phyloP scores from a whole-genome alignment of 768 basidiomycete species.

The Lactarius trivialis region DNA sequence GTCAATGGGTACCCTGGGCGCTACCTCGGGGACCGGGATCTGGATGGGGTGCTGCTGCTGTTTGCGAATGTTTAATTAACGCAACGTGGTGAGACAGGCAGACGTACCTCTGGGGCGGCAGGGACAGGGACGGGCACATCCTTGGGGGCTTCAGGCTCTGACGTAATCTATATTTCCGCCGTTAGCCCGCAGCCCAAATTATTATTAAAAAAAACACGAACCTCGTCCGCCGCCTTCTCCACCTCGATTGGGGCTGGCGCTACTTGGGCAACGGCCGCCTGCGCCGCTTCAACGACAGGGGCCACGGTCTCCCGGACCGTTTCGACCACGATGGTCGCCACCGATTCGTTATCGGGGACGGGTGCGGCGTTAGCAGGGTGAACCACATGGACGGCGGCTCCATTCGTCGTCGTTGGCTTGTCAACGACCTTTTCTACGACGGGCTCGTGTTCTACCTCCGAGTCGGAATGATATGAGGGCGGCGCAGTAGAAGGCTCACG shows the following conservation, averaged over 20 bases:
- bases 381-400: slow-evolving; percentile 1
- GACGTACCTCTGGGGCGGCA: background rate
- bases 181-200: background rate
- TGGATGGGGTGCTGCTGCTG: background rate
- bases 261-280: slow-evolving; percentile 6
- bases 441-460: slow-evolving; percentile 7
- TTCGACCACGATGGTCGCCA: slow-evolving; percentile 2
- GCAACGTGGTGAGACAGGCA: background rate
- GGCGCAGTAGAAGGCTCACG: background rate
- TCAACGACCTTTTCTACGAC: slow-evolving; percentile 6
- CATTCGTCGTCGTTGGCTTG: slow-evolving; percentile 4
- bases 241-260: slow-evolving; percentile 11
- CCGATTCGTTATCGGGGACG: background rate
- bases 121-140: background rate
- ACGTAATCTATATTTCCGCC: background rate
- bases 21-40: background rate
- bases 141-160: background rate
- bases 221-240: slow-evolving; percentile 9
- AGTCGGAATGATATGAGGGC: slow-evolving; percentile 1
- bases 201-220: background rate
- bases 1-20: background rate
- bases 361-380: background rate
- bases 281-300: slow-evolving; percentile 4
- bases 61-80: background rate
- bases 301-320: background rate